Evolutionary conservation across 2,329 filamentous ascomycete genomes (phyloP).

Genomic region (Colletotrichum sp.): DNA sequence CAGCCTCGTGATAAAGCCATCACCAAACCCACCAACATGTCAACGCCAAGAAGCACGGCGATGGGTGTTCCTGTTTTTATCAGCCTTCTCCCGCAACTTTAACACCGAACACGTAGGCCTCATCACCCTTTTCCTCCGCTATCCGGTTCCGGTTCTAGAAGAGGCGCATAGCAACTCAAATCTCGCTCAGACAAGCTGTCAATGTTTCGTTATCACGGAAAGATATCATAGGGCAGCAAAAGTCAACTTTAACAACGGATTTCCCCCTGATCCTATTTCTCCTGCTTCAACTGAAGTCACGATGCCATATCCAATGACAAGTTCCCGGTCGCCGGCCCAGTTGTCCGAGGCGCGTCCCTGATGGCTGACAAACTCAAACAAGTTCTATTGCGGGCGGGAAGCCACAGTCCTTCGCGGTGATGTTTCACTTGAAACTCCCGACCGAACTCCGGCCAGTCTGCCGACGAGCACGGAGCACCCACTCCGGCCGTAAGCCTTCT

Average conservation of each 20-base stretch:
- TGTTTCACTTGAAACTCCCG: constrained; percentile 9
- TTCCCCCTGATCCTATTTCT: neutral
- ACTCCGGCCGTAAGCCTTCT: neutral
- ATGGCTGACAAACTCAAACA: neutral
- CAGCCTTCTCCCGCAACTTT: neutral
- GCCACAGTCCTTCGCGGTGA: neutral
- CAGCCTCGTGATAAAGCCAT: neutral
- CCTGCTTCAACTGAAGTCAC: neutral
- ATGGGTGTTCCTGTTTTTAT: neutral
- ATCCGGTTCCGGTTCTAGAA: neutral
- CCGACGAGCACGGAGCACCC: constrained; percentile 8
- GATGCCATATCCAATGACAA: neutral
- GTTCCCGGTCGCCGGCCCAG: neutral
- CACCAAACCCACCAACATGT: neutral
- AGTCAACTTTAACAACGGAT: neutral
- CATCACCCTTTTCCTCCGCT: neutral
- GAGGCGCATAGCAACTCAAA: constrained; percentile 1
- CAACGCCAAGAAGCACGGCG: neutral
- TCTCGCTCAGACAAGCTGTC: neutral
- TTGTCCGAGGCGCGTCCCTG: constrained; percentile 2
- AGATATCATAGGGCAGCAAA: neutral
- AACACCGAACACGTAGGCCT: neutral
- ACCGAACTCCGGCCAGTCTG: constrained; percentile 10
- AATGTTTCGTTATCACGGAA: constrained; percentile 3
- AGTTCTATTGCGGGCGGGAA: neutral